Evolutionary conservation across 768 basidiomycete genomes (phyloP).

Genomic region (Nidula microcarpa): DNA sequence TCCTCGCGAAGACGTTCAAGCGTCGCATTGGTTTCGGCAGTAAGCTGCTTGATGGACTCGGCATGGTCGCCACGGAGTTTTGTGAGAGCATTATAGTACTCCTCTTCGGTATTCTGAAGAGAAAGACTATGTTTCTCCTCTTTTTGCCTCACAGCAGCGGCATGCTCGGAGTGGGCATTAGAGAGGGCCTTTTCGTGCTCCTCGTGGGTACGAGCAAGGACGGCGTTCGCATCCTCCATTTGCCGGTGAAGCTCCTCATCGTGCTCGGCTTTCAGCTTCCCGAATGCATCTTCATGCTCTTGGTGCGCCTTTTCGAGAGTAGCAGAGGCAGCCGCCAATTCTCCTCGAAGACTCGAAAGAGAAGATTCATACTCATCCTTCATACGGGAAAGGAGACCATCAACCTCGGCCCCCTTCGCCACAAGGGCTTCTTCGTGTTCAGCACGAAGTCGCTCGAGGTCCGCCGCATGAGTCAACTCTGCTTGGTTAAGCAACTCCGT

Average conservation of each 20-base stretch:
- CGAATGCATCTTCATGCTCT: conserved; percentile 60
- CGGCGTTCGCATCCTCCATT: conserved; percentile 50
- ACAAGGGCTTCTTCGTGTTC: conserved; percentile 43
- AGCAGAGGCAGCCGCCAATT: conserved; percentile 38
- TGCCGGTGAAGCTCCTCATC: conserved; percentile 49
- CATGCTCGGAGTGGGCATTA: conserved; percentile 51
- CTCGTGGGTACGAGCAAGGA: conserved; percentile 42
- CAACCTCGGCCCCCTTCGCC: conserved; percentile 36
- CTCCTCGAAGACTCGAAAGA: conserved; percentile 32
- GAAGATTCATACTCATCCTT: conserved; percentile 47
- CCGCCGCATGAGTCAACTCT: conserved; percentile 45
- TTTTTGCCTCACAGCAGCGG: conserved; percentile 53
- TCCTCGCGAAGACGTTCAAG: conserved; percentile 76
- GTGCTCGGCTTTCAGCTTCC: conserved; percentile 52
- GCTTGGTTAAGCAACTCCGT: conserved; percentile 44
- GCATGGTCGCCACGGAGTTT: conserved; percentile 74
- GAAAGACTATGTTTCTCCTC: conserved; percentile 54
- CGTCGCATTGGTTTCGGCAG: conserved; percentile 53
- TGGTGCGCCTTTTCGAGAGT: conserved; percentile 45
- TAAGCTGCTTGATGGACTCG: conserved; percentile 58
- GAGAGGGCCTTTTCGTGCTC: conserved; percentile 53
- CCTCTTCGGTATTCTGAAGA: conserved; percentile 70
- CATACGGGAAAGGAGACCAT: conserved; percentile 42
- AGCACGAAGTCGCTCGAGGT: conserved; percentile 46
- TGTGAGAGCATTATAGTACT: conserved; percentile 78